Base-by-base conservation (phyloP, 768 basidiomycete genomes). In the Auriculariales sp. region DNA sequence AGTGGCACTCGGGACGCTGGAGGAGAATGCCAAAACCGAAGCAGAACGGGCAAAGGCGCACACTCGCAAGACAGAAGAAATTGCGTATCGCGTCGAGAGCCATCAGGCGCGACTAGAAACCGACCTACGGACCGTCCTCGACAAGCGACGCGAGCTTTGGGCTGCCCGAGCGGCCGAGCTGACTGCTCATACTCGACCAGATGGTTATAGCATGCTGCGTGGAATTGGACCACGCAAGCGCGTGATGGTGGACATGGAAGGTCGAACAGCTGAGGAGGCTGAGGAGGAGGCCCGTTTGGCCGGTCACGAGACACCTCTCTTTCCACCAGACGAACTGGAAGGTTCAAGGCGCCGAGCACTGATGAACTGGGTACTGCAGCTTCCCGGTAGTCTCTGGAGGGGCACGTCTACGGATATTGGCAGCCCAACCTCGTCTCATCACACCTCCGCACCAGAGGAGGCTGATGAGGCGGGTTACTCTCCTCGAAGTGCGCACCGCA, bases 191-290 rank as follows among this genome's bases (percentile, higher is more conserved):
- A 25, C 22, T 10, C 39, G 39, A 9, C 39, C 39, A 19, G 39
- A 44, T 25, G 39, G 39, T 11, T 44, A 24, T 25, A 19, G 39
- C 39, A 24, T 44, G 4, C 11, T 44, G 5, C 39, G 39, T 15
- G 22, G 27, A 19, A 87, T 61, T 78, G 81, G 79, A 78, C 75
- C 52, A 63, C 85, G 35, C 80, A 81, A 55, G 82, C 82, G 12
- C 57, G 62, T 39, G 71, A 74, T 81, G 1, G 83, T 88, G 36
- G 83, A 88, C 62, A 62, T 66, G 33, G 58, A 78, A 34, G 85
- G 85, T 15, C 68, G 83, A 42, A 87, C 82, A 49, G 82, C 83
- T 64, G 77, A 75, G 54, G 85, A 89, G 63, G 83, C 71, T 19
- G 81, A 81, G 57, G 84, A 88, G 56, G 85, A 88, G 61, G 66